Base-by-base conservation (phyloP, 2,329 filamentous ascomycete species). In the Rutstroemia sp. region DNA sequence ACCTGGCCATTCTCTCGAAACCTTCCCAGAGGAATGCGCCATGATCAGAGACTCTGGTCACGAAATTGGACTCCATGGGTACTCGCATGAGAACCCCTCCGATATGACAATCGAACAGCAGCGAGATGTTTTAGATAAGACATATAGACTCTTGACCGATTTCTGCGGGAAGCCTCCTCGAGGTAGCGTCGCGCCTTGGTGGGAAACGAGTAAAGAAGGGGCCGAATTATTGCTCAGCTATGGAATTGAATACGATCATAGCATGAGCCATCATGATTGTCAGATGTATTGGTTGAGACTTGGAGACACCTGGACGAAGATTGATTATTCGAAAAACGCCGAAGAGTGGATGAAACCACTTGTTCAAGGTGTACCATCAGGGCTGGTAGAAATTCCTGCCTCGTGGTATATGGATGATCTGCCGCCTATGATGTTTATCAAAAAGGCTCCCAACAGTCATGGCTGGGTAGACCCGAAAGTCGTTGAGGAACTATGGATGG, bases 81-180 rank as follows among this genome's bases (percentile, higher is more conserved):
- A 90, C 71, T 83, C 79, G 0, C 86, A 90, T 64, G 87, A 90
- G 67, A 89, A 90, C 63, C 86, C 87, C 0, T 76, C 75, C 0
- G 65, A 84, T 56, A 88, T 90, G 86, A 86, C 78, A 0, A 68
- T 87, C 1, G 86, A 90, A 66, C 88, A 92, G 71, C 87, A 92
- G 69, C 79, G 78, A 14, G 86, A 88, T 57, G 84, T 92, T 16
- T 77, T 92, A 5, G 83, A 87, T 64, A 88, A 88, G 70, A 89
- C 86, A 17, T 89, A 84, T 67, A 78, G 79, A 21, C 76, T 90
- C 70, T 77, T 90, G 36, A 88, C 82, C 0, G 81, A 86, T 0
- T 87, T 92, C 64, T 80, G 79, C 42, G 84, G 87, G 5, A 89
- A 88, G 70, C 84, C 83, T 0, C 88, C 88, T 0, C 75, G 85